A percentile compares a stretch with the other conserved stretches of the same genome.
Conservation (phyloP, 352 stramenopile genomes). For the Globisporangium canariense region DNA sequence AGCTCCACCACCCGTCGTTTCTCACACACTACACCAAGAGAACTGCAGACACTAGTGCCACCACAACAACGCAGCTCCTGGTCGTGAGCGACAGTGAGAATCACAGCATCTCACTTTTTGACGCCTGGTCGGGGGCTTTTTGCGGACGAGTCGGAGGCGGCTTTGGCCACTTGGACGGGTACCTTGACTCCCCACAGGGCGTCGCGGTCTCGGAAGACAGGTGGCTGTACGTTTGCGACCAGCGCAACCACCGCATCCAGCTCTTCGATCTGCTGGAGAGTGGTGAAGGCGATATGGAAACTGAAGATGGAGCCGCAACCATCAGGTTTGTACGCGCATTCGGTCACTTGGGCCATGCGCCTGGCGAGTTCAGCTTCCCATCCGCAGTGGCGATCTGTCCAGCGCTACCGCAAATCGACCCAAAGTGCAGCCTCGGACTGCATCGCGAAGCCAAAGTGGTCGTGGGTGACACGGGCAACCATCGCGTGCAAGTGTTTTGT, state of each 20-base stretch:
- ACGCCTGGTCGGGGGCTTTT: slow-evolving; percentile 32
- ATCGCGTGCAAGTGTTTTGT: slow-evolving; percentile 49
- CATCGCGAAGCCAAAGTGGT: slow-evolving; percentile 48
- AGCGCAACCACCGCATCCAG: slow-evolving; percentile 69
- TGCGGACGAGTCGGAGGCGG: slow-evolving; percentile 36
- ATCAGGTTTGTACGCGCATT: slow-evolving; percentile 25
- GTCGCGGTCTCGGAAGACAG: slow-evolving; percentile 39
- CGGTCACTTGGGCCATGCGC: slow-evolving; percentile 26
- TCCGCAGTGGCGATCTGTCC: slow-evolving; percentile 37
- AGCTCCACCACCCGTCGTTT: slow-evolving; percentile 49
- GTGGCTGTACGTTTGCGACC: slow-evolving; percentile 54
- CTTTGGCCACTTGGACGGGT: slow-evolving; percentile 50
- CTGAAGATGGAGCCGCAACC: not conserved
- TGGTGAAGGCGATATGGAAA: not conserved
- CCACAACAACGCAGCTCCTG: slow-evolving; percentile 13
- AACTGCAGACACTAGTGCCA: not conserved
- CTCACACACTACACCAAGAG: slow-evolving; percentile 22
- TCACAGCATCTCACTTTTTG: slow-evolving; percentile 55
- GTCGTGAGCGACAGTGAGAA: slow-evolving; percentile 64
- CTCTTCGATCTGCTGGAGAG: slow-evolving; percentile 37
- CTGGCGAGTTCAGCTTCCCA: slow-evolving; percentile 51
- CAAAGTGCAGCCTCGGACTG: slow-evolving; percentile 48
- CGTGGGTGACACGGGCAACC: slow-evolving; percentile 49
- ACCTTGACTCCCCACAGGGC: slow-evolving; percentile 55
- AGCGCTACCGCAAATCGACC: slow-evolving; percentile 22